These are phyloP conservation scores for Hemileia vastatrix DNA, from an alignment of 1,284 basidiomycete species.

Conservation along the genomic window DNA sequence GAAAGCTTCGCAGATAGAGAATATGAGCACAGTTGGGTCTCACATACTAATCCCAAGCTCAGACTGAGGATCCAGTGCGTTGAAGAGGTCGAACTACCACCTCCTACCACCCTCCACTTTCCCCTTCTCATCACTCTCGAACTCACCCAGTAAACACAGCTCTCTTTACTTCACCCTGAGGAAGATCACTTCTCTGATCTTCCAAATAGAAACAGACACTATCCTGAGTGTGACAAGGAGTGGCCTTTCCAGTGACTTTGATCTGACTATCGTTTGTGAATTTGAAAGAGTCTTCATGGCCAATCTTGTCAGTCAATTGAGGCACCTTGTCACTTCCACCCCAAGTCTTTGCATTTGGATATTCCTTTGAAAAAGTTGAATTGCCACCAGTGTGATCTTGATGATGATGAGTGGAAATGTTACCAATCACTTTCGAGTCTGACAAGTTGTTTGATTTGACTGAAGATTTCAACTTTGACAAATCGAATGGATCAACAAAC, in stretches of 20 bases:
- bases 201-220: conserved; percentile 83
- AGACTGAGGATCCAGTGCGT: no score
- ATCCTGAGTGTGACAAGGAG: conserved; percentile 93
- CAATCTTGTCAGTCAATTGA: conserved; percentile 62
- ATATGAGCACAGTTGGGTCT: background rate
- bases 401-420: no score
- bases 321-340: conserved; percentile 68
- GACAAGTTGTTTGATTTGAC: no score
- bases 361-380: no score
- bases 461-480: no score
- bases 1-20: conserved; percentile 1
- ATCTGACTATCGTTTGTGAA: conserved; percentile 62
- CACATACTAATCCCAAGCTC: background rate
- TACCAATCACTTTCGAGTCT: no score
- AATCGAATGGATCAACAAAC: no score
- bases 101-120: background rate
- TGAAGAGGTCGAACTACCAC: conserved; percentile 3
- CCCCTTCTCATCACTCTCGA: background rate
- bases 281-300: conserved; percentile 65
- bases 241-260: conserved; percentile 55
- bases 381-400: no score
- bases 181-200: no score
- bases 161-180: conserved; percentile 51
- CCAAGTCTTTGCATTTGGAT: no score
- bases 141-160: conserved; percentile 76